Evolutionary conservation across 139 green algal species (phyloP), one percentile per base, ranked within the genome.

Genomic region (Chlamydomonas sp.): DNA sequence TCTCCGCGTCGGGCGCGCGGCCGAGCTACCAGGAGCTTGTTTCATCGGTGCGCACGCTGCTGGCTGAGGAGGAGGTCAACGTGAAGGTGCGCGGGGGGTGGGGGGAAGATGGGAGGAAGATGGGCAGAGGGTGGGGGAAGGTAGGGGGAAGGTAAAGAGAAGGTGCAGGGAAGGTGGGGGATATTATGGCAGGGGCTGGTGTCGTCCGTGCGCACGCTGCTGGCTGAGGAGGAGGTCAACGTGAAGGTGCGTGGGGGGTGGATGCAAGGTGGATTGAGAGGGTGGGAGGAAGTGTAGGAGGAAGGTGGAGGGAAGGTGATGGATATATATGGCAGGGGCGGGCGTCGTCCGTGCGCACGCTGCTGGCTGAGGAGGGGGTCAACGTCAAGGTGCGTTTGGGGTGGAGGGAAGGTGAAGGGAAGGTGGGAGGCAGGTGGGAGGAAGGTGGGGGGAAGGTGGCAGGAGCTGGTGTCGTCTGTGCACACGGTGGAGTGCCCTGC

Each of bases 21-120:
- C 67, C 72, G 35, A 74, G 65, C 39, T 79, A 79, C 67, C 34
- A 71, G 4, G 73, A 79, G 73, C 67, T 79, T 33, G 73, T 79
- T 37, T 69, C 34, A 48, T 74, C 67, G 47, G 61, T 72, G 35
- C 57, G 48, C 48, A 57, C 62, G 24, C 37, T 69, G 35, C 37
- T 72, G 43, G 26, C 31, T 13, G 59, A 66, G 63, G 5, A 70
- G 29, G 63, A 60, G 33, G n/a, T n/a, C n/a, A 33, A 31, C 5
- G 37, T 57, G 13, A 36, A 60, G 8, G 63, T 58, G 63, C 34
- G 13, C n/a, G n/a, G n/a, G n/a, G n/a, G n/a, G n/a, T n/a, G n/a
- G n/a, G n/a, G n/a, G n/a, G n/a, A n/a, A 22, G n/a, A 65, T 13
- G 57, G 20, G 24, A 65, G 57, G 16, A 29, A 13, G 16, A 33